phyloP scores from a whole-genome alignment of 2,329 filamentous ascomycete genomes.

The Xylaria sp. region DNA sequence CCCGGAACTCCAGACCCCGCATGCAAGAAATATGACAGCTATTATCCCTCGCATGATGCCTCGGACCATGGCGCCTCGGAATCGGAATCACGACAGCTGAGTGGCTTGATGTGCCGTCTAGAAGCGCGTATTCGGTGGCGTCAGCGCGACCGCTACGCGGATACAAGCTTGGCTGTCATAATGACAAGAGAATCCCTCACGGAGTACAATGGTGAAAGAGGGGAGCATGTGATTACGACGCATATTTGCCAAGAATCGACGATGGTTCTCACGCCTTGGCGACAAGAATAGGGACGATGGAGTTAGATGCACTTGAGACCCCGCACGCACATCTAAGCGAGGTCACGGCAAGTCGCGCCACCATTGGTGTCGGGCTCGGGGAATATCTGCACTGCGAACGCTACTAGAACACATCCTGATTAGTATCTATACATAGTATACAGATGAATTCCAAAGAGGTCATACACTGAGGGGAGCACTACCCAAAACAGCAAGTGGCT shows the following conservation, averaged over 20 bases:
- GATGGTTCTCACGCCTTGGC: constrained; percentile 14
- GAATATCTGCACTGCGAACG: neutral
- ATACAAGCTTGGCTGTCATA: too few species aligned
- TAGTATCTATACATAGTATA: neutral
- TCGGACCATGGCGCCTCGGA: neutral
- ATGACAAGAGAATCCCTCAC: too few species aligned
- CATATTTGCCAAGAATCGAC: constrained; percentile 15
- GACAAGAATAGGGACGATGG: neutral
- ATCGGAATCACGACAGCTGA: neutral
- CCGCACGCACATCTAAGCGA: constrained; percentile 18
- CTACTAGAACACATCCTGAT: neutral
- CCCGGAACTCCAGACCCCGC: neutral
- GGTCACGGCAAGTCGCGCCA: neutral
- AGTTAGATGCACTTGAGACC: too few species aligned
- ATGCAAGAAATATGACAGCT: neutral
- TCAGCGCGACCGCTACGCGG: too few species aligned
- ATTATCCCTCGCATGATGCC: neutral
- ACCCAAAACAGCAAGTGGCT: constrained; percentile 18
- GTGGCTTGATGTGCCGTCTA: neutral
- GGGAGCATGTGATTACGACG: neutral
- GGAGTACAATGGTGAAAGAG: neutral
- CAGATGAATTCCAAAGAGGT: neutral
- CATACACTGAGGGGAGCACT: constrained; percentile 15
- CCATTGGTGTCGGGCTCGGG: neutral
- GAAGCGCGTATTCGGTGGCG: constrained; percentile 5